Conservation (phyloP, 78 protist genomes). For the Dictyostelium firmibasis region DNA sequence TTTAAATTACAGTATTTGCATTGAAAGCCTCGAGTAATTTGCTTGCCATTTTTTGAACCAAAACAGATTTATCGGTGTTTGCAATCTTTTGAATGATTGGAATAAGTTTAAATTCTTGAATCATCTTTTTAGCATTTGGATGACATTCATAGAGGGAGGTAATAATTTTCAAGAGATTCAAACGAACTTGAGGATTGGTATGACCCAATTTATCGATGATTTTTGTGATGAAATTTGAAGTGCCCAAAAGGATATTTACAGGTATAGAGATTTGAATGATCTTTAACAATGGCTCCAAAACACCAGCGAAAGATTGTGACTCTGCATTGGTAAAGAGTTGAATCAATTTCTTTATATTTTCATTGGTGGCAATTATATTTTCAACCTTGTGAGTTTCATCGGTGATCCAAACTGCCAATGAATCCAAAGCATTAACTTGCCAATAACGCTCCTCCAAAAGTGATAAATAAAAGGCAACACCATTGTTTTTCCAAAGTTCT, state of each 20-base stretch:
- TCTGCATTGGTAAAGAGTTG: conserved; percentile 40
- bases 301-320: conserved; percentile 57
- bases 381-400: conserved; percentile 72
- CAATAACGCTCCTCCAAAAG: conserved; percentile 78
- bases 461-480: conserved; percentile 81
- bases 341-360: conserved; percentile 22
- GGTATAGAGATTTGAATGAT: conserved; percentile 7
- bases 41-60: conserved; percentile 61
- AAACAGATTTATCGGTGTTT: conserved; percentile 63
- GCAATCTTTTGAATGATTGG: conserved; percentile 67
- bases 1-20: conserved; percentile 66
- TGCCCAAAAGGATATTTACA: conserved; percentile 56
- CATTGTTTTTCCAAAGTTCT: conserved; percentile 84
- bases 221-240: conserved; percentile 35
- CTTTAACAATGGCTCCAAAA: conserved; percentile 69
- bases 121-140: conserved; percentile 74
- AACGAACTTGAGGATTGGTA: conserved; percentile 54
- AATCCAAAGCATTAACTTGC: conserved; percentile 90
- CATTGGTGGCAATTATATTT: conserved; percentile 18
- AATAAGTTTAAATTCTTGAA: conserved; percentile 59
- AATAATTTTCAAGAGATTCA: conserved; percentile 52
- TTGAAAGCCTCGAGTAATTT: conserved; percentile 68
- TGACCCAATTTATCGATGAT: conserved; percentile 34
- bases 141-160: conserved; percentile 57
- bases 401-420: conserved; percentile 87